These are phyloP conservation scores for Dissophora globulifera DNA, from an alignment of 192 early-diverging fungal genomes.

Conservation along the genomic window DNA sequence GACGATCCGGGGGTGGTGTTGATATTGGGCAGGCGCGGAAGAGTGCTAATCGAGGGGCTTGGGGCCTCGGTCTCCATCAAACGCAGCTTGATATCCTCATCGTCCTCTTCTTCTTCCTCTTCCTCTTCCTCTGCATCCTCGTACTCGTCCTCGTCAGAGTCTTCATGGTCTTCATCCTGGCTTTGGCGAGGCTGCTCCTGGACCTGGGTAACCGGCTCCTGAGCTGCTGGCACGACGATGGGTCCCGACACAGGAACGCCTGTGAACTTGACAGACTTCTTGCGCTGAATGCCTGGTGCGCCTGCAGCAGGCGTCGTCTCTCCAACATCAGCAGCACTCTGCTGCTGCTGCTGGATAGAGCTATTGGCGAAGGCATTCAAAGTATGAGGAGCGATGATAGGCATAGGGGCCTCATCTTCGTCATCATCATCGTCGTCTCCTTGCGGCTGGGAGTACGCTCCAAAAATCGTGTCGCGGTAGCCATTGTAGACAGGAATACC, in stretches of 20 bases:
- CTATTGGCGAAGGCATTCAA: neutral
- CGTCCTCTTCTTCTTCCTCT: slow-evolving; percentile 24
- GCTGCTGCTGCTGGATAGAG: neutral
- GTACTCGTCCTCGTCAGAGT: slow-evolving; percentile 1
- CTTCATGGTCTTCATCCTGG: slow-evolving; percentile 7
- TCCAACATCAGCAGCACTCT: too few species aligned
- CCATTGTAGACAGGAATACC: slow-evolving; percentile 44
- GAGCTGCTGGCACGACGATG: slow-evolving; percentile 8
- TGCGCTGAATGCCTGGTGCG: slow-evolving; percentile 24
- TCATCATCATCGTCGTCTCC: slow-evolving; percentile 43
- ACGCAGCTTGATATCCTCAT: slow-evolving; percentile 44
- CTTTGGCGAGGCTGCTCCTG: slow-evolving; percentile 3
- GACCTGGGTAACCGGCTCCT: neutral
- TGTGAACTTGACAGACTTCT: slow-evolving; percentile 52
- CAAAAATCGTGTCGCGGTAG: slow-evolving; percentile 54
- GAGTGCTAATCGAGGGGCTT: neutral
- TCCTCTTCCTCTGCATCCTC: slow-evolving; percentile 23
- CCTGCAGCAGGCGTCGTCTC: neutral
- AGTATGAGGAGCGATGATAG: slow-evolving; percentile 8
- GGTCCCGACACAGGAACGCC: slow-evolving; percentile 31
- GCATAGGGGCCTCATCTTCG: slow-evolving; percentile 11
- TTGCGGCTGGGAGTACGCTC: slow-evolving; percentile 26
- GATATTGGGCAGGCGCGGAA: slow-evolving; percentile 18
- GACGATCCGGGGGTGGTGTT: slow-evolving; percentile 17
- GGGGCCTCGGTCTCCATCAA: slow-evolving; percentile 46